Conservation (phyloP, 2,329 filamentous ascomycete genomes). For the Pseudogymnoascus sp. region DNA sequence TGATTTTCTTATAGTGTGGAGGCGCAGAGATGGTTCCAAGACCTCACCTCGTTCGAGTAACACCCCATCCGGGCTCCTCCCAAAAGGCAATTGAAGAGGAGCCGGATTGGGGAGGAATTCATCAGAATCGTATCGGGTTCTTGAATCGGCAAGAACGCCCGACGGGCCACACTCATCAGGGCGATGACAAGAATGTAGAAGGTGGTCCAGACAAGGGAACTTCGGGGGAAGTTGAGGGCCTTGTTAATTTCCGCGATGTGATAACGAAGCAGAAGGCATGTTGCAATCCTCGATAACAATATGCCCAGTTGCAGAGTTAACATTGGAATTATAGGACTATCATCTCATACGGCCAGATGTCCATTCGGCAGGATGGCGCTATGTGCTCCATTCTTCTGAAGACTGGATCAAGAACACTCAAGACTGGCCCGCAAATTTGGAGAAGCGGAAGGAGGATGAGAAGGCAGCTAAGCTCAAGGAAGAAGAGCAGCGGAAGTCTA, state of each 20-base stretch:
- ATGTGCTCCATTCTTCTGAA: conserved; percentile 40
- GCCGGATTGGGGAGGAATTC: conserved; percentile 33
- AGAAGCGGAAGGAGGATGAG: conserved; percentile 29
- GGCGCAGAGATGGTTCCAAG: background rate
- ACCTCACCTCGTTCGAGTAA: background rate
- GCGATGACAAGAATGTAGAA: conserved; percentile 19
- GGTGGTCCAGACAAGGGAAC: conserved; percentile 1
- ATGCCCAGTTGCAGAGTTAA: background rate
- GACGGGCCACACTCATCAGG: conserved; percentile 32
- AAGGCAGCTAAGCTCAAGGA: conserved; percentile 24
- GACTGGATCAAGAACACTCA: conserved; percentile 41
- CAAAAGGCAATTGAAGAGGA: conserved; percentile 34
- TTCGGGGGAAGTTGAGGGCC: conserved; percentile 20
- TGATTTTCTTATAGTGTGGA: background rate
- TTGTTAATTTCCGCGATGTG: conserved; percentile 34
- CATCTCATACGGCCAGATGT: conserved; percentile 36
- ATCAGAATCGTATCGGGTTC: conserved; percentile 34
- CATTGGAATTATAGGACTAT: conserved; percentile 29
- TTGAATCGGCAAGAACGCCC: conserved; percentile 30
- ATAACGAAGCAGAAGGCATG: conserved; percentile 21
- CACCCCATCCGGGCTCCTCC: conserved; percentile 33
- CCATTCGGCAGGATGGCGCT: conserved; percentile 40
- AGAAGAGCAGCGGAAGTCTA: conserved; percentile 18
- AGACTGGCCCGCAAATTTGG: conserved; percentile 40
- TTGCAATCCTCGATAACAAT: background rate